Conservation (phyloP, 163 green algal genomes). For the Scenedesmus sp. region DNA sequence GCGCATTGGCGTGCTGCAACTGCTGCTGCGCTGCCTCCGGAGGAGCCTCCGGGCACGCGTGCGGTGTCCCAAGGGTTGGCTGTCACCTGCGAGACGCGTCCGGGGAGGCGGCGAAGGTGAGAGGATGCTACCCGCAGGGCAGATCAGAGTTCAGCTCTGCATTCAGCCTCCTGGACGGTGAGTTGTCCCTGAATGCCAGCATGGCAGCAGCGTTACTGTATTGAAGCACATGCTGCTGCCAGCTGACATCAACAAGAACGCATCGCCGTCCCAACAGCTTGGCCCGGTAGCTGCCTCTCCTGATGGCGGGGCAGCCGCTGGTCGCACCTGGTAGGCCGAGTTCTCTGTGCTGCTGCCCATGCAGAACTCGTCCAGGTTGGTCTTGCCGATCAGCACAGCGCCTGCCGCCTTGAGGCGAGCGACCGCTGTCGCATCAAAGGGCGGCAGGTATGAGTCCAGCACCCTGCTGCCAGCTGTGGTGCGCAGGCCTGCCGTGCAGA, state of each 20-base stretch:
- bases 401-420: conserved; percentile 79
- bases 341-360: conserved; percentile 97
- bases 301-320: conserved; percentile 51
- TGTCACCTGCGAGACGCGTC: conserved; percentile 85
- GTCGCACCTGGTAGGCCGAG: conserved; percentile 87
- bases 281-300: not conserved
- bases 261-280: not conserved
- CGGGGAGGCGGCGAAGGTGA: too few species aligned
- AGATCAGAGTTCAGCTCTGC: too few species aligned
- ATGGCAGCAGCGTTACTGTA: not conserved
- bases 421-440: conserved; percentile 92
- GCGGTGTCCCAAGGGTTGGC: conserved; percentile 90
- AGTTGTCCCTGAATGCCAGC: too few species aligned
- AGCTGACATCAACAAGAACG: not conserved
- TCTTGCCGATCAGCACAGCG: conserved; percentile 94
- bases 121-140: too few species aligned
- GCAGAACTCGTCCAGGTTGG: conserved; percentile 98
- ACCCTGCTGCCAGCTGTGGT: conserved; percentile 90
- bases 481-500: conserved; percentile 89
- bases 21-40: conserved; percentile 95
- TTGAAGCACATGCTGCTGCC: not conserved
- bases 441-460: conserved; percentile 81
- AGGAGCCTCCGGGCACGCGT: conserved; percentile 94
- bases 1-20: conserved; percentile 88
- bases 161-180: too few species aligned